Evolutionary conservation across 345 rosid genomes (phyloP).

Genomic region (sweet orange (Citrus sinensis)): DVS_A1.0 CM039166.1:11347001-11347500

Average conservation of each 20-base stretch:
- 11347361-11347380: constrained; percentile 31
- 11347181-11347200: constrained; percentile 73
- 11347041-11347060: constrained; percentile 50
- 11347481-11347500: neutral
- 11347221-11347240: neutral
- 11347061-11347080: constrained; percentile 70
- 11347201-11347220: neutral
- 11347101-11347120: constrained; percentile 64
- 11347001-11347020: constrained; percentile 99
- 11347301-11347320: neutral
- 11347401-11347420: constrained; percentile 20
- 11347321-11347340: neutral
- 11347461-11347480: neutral
- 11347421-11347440: constrained; percentile 34
- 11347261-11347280: neutral
- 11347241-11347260: neutral
- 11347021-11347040: constrained; percentile 89
- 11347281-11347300: constrained; percentile 11
- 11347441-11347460: neutral
- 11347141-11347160: constrained; percentile 84
- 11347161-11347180: constrained; percentile 85
- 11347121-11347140: constrained; percentile 77
- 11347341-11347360: neutral
- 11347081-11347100: constrained; percentile 78
- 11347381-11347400: constrained; percentile 31